A percentile compares a stretch with the other conserved stretches of the same genome.
phyloP scores from a whole-genome alignment of 352 stramenopile genomes.

The Globisporangium nagaii region DNA sequence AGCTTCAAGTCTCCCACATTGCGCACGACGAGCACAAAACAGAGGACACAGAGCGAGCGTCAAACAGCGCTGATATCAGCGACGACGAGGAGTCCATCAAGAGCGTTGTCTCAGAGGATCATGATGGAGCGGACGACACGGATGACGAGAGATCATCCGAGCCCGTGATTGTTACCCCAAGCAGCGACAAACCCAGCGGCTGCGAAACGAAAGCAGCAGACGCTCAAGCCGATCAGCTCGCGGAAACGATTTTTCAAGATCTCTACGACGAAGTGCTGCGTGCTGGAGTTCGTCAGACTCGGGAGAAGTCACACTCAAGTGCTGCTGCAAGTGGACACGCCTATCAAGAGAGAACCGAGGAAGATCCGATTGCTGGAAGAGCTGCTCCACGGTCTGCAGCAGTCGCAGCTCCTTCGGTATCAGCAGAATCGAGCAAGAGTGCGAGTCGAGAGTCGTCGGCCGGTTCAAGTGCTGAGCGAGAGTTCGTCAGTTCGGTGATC shows the following conservation, averaged over 20 bases:
- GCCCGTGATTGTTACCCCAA: neutral
- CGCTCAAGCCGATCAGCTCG: neutral
- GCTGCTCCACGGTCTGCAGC: too few relatives aligned
- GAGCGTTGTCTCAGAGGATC: neutral
- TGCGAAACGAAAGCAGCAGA: neutral
- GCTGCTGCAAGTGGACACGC: too few relatives aligned
- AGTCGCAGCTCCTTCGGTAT: neutral
- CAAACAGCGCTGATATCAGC: neutral
- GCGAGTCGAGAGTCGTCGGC: neutral
- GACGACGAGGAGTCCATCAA: neutral
- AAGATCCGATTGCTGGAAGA: too few relatives aligned
- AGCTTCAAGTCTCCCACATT: neutral
- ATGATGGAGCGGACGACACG: neutral
- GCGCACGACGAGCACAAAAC: neutral
- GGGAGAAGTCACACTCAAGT: neutral
- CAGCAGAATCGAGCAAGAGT: too few relatives aligned
- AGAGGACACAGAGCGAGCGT: neutral
- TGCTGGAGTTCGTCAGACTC: too few relatives aligned
- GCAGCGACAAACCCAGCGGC: too few relatives aligned
- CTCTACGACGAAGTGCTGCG: neutral
- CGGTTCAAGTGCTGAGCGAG: neutral
- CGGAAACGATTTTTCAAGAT: conserved; percentile 3
- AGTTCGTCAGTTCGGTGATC: neutral
- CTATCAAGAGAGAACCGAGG: too few relatives aligned
- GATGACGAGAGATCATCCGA: neutral